phyloP scores from a whole-genome alignment of 345 rosid species.

The Brassica rapa region DNA sequence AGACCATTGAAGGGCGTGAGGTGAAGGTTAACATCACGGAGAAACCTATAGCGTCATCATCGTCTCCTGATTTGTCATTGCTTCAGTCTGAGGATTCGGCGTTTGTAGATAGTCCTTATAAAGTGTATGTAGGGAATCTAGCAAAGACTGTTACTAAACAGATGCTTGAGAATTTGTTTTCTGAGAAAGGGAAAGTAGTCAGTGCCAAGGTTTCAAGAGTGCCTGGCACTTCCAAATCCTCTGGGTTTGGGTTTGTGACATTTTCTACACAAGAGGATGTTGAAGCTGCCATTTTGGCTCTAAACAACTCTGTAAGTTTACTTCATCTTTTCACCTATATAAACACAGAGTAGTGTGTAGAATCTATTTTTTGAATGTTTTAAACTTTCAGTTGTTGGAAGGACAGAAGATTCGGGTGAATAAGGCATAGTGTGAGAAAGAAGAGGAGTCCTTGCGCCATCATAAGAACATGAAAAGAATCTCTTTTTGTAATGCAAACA shows the following conservation, averaged over 20 bases:
- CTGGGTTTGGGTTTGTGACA: constrained; percentile 79
- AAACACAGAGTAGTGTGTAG: too few species aligned
- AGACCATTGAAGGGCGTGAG: constrained; percentile 82
- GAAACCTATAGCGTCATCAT: constrained; percentile 51
- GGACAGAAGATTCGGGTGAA: constrained; percentile 84
- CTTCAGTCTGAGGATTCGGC: constrained; percentile 72
- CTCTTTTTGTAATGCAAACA: constrained; percentile 25
- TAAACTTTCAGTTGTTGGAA: constrained; percentile 62
- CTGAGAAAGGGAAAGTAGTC: constrained; percentile 73
- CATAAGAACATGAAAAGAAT: not conserved
- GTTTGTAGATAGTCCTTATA: constrained; percentile 70
- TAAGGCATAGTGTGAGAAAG: constrained; percentile 54
- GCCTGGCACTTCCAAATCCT: constrained; percentile 84
- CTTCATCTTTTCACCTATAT: not conserved
- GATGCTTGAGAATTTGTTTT: constrained; percentile 59
- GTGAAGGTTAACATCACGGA: constrained; percentile 84
- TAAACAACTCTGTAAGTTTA: constrained; percentile 69
- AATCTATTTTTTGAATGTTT: not conserved
- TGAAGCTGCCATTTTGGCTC: constrained; percentile 68
- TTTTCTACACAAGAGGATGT: constrained; percentile 81
- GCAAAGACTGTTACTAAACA: constrained; percentile 76
- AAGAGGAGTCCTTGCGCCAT: not conserved
- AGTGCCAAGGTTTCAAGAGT: constrained; percentile 81
- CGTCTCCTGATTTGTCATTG: constrained; percentile 45
- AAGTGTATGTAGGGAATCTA: constrained; percentile 84